These are phyloP conservation scores for Arachis hypogaea DNA, from an alignment of 306 rosid species.

Conservation along the genomic window DNA sequence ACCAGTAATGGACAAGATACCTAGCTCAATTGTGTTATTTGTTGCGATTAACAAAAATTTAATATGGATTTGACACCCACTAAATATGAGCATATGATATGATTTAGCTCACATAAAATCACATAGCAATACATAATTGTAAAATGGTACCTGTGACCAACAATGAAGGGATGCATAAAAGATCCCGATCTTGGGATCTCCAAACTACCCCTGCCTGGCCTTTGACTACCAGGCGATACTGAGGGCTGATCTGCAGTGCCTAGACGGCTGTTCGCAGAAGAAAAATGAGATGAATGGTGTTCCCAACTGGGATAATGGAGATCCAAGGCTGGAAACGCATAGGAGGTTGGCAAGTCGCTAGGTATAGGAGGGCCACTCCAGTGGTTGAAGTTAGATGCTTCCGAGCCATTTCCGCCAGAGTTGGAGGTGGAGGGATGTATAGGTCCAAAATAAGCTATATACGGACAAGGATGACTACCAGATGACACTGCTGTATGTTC, in stretches of 20 bases:
- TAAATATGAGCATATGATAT: background rate
- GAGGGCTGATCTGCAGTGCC: slow-evolving; percentile 69
- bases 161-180: slow-evolving; percentile 69
- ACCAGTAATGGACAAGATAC: background rate
- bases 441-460: slow-evolving; percentile 86
- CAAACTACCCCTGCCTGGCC: slow-evolving; percentile 67
- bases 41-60: slow-evolving; percentile 20
- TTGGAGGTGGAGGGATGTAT: slow-evolving; percentile 88
- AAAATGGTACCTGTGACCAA: slow-evolving; percentile 81
- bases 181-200: slow-evolving; percentile 80
- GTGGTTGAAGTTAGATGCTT: slow-evolving; percentile 69
- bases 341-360: slow-evolving; percentile 74
- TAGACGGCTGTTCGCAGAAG: slow-evolving; percentile 59
- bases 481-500: slow-evolving; percentile 84
- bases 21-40: background rate
- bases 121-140: slow-evolving; percentile 1
- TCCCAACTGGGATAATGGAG: slow-evolving; percentile 89
- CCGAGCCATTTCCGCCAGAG: slow-evolving; percentile 74
- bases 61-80: background rate
- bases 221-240: slow-evolving; percentile 63
- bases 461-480: slow-evolving; percentile 84
- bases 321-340: slow-evolving; percentile 83
- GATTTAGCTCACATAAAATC: background rate
- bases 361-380: slow-evolving; percentile 81
- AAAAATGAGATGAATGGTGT: slow-evolving; percentile 77